Conservation (phyloP, 306 rosid genomes). For the Lathyrus oleraceus region DNA sequence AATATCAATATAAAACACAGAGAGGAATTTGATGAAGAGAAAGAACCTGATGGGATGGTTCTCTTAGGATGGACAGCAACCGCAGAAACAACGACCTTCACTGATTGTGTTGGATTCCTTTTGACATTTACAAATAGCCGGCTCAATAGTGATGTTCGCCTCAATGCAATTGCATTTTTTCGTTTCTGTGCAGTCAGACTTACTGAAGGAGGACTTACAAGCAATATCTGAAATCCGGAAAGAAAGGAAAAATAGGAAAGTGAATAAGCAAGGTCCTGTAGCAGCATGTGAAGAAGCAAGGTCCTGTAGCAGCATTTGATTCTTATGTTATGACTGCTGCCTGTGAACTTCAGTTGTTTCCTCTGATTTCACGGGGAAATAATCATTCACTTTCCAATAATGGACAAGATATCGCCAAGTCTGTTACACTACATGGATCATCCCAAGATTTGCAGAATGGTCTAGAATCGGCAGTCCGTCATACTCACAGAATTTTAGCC, state of each 20-base stretch:
- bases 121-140: too few species aligned
- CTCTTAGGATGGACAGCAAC: too few species aligned
- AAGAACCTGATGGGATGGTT: too few species aligned
- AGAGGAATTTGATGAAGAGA: too few species aligned
- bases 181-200: too few species aligned
- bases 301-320: constrained; percentile 93
- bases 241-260: constrained; percentile 55
- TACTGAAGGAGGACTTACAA: constrained; percentile 55
- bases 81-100: too few species aligned
- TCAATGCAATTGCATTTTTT: too few species aligned
- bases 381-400: constrained; percentile 52
- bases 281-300: constrained; percentile 94
- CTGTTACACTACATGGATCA: constrained; percentile 60
- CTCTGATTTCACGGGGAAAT: constrained; percentile 61
- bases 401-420: constrained; percentile 48
- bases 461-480: constrained; percentile 74
- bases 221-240: constrained; percentile 55
- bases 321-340: constrained; percentile 96
- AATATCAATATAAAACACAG: too few species aligned
- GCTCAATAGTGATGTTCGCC: too few species aligned
- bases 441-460: constrained; percentile 61
- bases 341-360: constrained; percentile 92
- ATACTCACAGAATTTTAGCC: constrained; percentile 82
- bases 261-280: constrained; percentile 83
- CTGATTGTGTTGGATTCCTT: too few species aligned